Evolutionary conservation across 1,284 basidiomycete species (phyloP).

Genomic region (Ganoderma resinaceum): DNA sequence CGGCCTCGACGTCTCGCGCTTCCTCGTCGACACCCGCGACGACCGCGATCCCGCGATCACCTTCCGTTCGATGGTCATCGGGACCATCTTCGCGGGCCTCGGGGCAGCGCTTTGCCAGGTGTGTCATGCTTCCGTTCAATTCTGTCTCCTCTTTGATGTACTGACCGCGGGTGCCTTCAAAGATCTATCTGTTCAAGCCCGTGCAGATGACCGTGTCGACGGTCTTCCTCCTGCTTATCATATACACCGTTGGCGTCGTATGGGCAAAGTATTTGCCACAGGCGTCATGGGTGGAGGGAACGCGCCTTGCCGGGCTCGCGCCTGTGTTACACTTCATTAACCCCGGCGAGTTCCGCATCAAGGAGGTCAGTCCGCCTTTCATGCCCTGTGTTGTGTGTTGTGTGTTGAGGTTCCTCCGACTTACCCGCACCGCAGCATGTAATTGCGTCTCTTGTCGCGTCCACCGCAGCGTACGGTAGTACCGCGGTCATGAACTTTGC

Average conservation of each 20-base stretch:
- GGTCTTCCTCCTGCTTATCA: conserved; percentile 66
- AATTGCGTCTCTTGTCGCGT: conserved; percentile 65
- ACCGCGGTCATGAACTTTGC: conserved; percentile 65
- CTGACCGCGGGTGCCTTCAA: neutral
- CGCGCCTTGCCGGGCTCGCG: conserved; percentile 47
- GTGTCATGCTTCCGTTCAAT: conserved; percentile 15
- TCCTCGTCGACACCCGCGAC: conserved; percentile 65
- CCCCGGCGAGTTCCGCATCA: conserved; percentile 63
- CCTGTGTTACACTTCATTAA: conserved; percentile 58
- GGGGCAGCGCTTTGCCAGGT: conserved; percentile 59
- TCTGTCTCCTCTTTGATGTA: neutral
- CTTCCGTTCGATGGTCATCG: conserved; percentile 62
- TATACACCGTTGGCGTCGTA: conserved; percentile 57
- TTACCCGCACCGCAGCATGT: conserved; percentile 52
- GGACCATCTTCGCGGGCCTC: conserved; percentile 61
- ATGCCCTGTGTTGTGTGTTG: no score
- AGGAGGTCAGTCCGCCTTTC: conserved; percentile 53
- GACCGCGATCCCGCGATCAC: conserved; percentile 67
- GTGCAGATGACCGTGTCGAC: conserved; percentile 57
- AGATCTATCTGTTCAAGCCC: conserved; percentile 73
- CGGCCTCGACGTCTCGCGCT: conserved; percentile 65
- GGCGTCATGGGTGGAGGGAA: conserved; percentile 48
- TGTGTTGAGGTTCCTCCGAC: neutral
- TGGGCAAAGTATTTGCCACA: conserved; percentile 58
- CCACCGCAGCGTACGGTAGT: conserved; percentile 60